Base-by-base conservation (phyloP, 176 grass and related monocot genomes). In the Musa troglodytarum region DNA sequence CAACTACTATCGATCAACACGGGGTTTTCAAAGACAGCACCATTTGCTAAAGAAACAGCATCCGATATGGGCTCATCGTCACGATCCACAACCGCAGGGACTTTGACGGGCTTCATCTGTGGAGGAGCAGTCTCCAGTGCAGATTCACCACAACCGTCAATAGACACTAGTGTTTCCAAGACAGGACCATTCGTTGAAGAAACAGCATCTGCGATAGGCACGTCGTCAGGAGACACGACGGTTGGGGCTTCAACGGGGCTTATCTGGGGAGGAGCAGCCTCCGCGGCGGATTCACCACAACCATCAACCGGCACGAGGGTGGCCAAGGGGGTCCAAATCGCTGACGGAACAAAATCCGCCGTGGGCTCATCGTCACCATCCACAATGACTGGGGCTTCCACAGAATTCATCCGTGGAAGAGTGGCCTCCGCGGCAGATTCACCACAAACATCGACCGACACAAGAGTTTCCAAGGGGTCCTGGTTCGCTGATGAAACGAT, bases 231-330 rank as follows among this genome's bases (percentile, higher is more conserved):
- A 52, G 25, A 49, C 19, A 77, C 21, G 11, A 21, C 11, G 11
- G 10, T 13, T 51, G 68, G n/a, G 43, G 29, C 15, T 70, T 70
- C n/a, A 49, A 8, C 20, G 25, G 9, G 68, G 17, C 49, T 49
- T 19, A 8, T 14, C 12, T 43, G 11, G n/a, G 66, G 34, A 61
- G 0, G 12, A 14, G n/a, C 51, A 17, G 4, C 50, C 49, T 25
- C 71, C 52, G 15, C 2, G 20, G 58, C 59, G 16, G 59, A 65
- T 77, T 65, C 58, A 77, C 51, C 50, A 54, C 61, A 53, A 67
- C 49, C 11, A 53, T 28, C 73, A 34, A 57, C 9, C 15, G 53
- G 43, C 9, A 8, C 73, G 14, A 59, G 49, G 43, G 68, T 70
- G 50, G 50, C 68, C 55, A 10, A 25, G 9, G 54, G n/a, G 53